Conservation (phyloP, 2,329 filamentous ascomycete genomes). For the Ophiostoma australiae region DNA sequence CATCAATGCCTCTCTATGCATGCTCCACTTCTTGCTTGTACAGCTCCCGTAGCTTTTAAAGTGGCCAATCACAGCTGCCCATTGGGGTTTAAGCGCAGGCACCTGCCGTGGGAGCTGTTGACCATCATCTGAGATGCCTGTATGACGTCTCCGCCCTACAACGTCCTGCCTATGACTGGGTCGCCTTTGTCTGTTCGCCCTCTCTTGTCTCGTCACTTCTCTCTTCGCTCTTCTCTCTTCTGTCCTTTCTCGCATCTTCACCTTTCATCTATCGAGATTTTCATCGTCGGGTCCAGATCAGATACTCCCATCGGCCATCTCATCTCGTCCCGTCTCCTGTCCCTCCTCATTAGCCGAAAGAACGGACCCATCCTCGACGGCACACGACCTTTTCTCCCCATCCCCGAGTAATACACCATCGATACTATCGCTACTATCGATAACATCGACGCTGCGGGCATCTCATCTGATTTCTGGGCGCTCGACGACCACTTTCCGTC, state of each 20-base stretch:
- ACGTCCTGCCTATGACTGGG: conserved; percentile 15
- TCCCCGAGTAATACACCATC: neutral
- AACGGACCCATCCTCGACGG: neutral
- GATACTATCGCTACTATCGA: neutral
- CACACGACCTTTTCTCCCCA: neutral
- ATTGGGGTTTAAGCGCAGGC: conserved; percentile 17
- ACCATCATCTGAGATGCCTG: conserved; percentile 5
- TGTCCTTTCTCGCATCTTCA: neutral
- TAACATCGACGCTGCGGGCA: neutral
- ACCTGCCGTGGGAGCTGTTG: conserved; percentile 16
- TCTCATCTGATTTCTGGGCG: neutral
- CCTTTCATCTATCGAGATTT: neutral
- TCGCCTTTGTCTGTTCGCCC: neutral
- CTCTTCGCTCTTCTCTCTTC: neutral
- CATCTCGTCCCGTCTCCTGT: neutral
- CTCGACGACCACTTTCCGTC: neutral
- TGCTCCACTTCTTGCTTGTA: neutral
- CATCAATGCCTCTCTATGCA: neutral
- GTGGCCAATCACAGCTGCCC: conserved; percentile 17
- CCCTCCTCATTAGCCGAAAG: neutral
- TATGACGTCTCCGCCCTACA: conserved; percentile 20
- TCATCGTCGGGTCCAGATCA: neutral
- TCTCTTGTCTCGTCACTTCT: neutral
- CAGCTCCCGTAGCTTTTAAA: neutral
- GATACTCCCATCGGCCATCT: neutral